Percentiles rank a stretch among this genome's conserved stretches.
These are phyloP conservation scores for Colletotrichum kahawae DNA, from an alignment of 2,329 filamentous ascomycete genomes.

Conservation along the genomic window DNA sequence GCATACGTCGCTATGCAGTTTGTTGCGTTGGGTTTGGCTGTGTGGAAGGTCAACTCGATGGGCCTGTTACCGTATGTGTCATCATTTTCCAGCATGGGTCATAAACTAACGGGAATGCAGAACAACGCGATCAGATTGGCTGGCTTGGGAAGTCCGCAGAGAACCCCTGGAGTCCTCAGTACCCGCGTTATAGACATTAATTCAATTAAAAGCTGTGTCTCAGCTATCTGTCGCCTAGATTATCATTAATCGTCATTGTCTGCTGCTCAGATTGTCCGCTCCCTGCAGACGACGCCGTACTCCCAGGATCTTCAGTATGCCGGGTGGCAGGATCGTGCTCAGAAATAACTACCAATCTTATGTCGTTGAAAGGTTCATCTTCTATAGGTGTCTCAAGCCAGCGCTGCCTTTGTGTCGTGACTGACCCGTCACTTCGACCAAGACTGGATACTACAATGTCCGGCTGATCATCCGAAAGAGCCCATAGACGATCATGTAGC, in stretches of 20 bases:
- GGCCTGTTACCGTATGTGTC: slow-evolving; percentile 82
- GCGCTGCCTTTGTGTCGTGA: not conserved
- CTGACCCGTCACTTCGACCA: not conserved
- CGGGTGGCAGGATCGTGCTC: not conserved
- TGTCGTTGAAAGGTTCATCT: not conserved
- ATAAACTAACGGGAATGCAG: slow-evolving; percentile 45
- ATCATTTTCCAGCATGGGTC: not conserved
- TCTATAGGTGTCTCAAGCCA: not conserved
- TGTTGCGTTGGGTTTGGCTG: slow-evolving; percentile 79
- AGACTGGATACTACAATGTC: not conserved
- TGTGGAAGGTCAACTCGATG: slow-evolving; percentile 98
- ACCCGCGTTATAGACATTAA: slow-evolving; percentile 55
- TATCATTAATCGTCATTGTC: not conserved
- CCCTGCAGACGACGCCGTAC: not conserved
- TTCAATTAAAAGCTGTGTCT: not conserved
- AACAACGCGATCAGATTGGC: slow-evolving; percentile 95
- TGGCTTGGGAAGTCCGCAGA: slow-evolving; percentile 89
- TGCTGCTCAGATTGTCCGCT: not conserved
- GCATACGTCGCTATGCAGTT: slow-evolving; percentile 90
- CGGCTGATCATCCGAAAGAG: not conserved
- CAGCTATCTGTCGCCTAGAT: too few relatives aligned
- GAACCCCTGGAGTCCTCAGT: slow-evolving; percentile 70
- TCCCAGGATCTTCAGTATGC: not conserved
- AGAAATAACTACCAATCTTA: not conserved
- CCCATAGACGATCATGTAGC: not conserved